Base-by-base conservation (phyloP, 2,329 filamentous ascomycete genomes). In the Magnaporthiopsis poae region DNA sequence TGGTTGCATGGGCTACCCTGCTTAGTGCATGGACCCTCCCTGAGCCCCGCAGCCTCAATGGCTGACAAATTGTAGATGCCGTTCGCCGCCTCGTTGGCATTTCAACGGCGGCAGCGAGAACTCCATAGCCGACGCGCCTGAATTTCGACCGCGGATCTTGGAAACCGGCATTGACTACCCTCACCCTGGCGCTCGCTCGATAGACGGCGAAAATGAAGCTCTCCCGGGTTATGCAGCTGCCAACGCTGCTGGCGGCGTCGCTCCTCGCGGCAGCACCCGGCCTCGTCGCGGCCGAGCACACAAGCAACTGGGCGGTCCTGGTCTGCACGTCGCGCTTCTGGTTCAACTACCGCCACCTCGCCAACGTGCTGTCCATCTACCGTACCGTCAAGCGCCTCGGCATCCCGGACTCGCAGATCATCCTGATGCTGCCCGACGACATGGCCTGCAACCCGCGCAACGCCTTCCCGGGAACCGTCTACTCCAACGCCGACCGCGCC, bases 361-460 rank as follows among this genome's bases (percentile, higher is more conserved):
- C 95, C 77, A 99, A 99, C 80, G 95, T 96, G 25, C 87, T 99
- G 68, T 97, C 94, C 68, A 88, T 99, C 70, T 99, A 99, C 80
- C 91, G 95, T 67, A 99, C 95, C 67, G 95, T 99, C 69, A 99
- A 99, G 81, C 91, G 95, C 15, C 88, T 99, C 56, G 95, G 95
- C 63, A 99, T 99, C 68, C 95, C 95, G 52, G 95, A 99, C 79
- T 96, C 92, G 65, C 95, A 99, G 77, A 99, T 99, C 79, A 98
- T 99, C 76, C 90, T 99, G 71, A 98, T 99, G 93, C 87, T 99
- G n/a, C 95, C 95, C 29, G 95, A 99, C 77, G 95, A 99, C 80
- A 98, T 99, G 92, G 95, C 95, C 59, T 99, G 95, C 83, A 99
- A 99, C 79, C 95, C 95, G 39, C 92, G 95, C 73, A 99, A 99